Percentiles rank a stretch among this genome's conserved stretches.
phyloP scores from a whole-genome alignment of 2,329 filamentous ascomycete species.

The Fusarium haematococcum region DNA sequence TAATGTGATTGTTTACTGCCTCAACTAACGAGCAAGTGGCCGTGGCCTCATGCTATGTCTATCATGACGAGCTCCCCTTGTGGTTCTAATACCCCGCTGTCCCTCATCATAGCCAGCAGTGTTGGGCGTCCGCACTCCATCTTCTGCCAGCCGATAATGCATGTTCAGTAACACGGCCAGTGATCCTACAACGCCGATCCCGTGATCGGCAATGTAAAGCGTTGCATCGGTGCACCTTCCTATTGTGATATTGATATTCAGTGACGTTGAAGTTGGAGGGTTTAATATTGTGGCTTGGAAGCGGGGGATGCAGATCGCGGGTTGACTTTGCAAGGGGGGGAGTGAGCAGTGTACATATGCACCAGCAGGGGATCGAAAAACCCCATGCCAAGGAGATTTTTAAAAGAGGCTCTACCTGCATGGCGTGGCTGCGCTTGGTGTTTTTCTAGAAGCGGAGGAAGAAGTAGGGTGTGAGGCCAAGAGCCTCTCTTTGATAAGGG shows the following conservation, averaged over 20 bases:
- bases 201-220: conserved; percentile 28
- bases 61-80: background rate
- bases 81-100: background rate
- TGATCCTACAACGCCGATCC: conserved; percentile 18
- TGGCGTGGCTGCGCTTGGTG: background rate
- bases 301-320: conserved; percentile 30
- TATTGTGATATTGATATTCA: conserved; percentile 1
- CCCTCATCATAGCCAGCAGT: background rate
- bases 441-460: background rate
- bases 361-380: background rate
- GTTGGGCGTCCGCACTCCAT: background rate
- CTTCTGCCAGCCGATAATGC: background rate
- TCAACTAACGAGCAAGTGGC: no score
- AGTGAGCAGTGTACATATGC: conserved; percentile 2
- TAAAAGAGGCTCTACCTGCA: background rate
- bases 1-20: background rate
- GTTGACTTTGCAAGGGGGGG: conserved; percentile 6
- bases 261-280: conserved; percentile 12
- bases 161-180: conserved; percentile 15
- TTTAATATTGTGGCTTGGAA: conserved; percentile 12
- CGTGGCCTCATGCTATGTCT: background rate
- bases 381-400: background rate
- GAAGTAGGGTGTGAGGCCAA: background rate
- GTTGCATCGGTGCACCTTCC: conserved; percentile 5
- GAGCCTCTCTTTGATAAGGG: background rate